Base-by-base conservation (phyloP, 129 eudicot species). In the Tanacetum coccineum region DNA sequence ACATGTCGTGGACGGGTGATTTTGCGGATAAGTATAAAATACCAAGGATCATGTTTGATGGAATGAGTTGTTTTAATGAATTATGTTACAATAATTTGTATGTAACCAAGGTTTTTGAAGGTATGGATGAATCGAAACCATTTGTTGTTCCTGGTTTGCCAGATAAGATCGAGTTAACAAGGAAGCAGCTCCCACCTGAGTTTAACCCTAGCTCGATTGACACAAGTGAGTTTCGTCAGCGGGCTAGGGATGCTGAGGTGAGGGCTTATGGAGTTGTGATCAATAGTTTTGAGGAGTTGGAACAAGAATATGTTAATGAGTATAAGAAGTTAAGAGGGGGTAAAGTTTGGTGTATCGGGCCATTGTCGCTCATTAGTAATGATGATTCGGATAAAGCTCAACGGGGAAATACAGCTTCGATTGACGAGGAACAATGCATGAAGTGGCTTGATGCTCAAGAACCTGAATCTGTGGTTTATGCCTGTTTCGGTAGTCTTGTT, bases 111-210 rank as follows among this genome's bases (percentile, higher is more conserved):
- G 76, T 54, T 42, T 32, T 17, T 48, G 74, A 72, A 46, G 44
- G 45, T 21, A 17, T 52, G 8, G 57, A 61, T 22, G 82, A 65
- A 0, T 32, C 78, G 6, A 70, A 78, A 12, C 20, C 73, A 1
- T 80, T 83, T 53, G 36, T 76, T 10, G 83, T 87, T 39, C 89
- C 95, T 9, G 73, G 77, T 13, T 20, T 83, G 40, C 88, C 88
- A 6, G 73, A 80, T 52, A 32, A 48, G 3, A 63, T 86, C 11
- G 88, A 82, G 62, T 30, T 83, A 3, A 77, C 69, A 2, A 39
- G 45, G 44, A 66, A 66, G 59, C 87, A 82, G 64, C 39, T 85
- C 10, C 75, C 81, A 0, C 18, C 39, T 4, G 64, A 19, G 26
- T 66, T 76, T 59, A 71, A 69, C 9, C 56, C 70, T 18, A 53